These are phyloP conservation scores for Asterella californica DNA, from an alignment of 225 moss, liverwort and hornwort species.

Conservation along the genomic window DNA sequence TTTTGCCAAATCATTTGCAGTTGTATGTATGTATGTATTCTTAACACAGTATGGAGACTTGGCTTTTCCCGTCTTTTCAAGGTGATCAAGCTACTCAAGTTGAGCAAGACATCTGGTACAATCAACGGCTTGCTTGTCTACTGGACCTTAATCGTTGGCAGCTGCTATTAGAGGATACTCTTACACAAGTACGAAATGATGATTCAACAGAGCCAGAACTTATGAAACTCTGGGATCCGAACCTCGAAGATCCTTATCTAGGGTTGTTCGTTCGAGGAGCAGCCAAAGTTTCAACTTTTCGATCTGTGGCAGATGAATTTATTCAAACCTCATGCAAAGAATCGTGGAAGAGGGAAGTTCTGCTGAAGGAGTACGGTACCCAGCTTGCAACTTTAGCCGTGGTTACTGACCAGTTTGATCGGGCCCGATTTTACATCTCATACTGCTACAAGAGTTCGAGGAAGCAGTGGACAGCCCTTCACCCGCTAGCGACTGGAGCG, in stretches of 20 bases:
- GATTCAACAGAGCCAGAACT: slow-evolving; percentile 59
- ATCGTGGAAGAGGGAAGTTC: slow-evolving; percentile 50
- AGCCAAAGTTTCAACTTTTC: slow-evolving; percentile 52
- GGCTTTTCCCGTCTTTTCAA: slow-evolving; percentile 33
- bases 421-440: slow-evolving; percentile 60
- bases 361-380: slow-evolving; percentile 61
- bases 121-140: slow-evolving; percentile 69
- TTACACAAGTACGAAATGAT: slow-evolving; percentile 52
- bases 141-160: slow-evolving; percentile 71
- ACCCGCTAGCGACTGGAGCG: slow-evolving; percentile 68
- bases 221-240: slow-evolving; percentile 63
- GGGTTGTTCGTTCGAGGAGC: slow-evolving; percentile 68
- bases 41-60: background rate
- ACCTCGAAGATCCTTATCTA: slow-evolving; percentile 60
- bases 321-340: slow-evolving; percentile 58
- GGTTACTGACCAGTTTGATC: slow-evolving; percentile 67
- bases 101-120: slow-evolving; percentile 83
- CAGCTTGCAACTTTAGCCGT: slow-evolving; percentile 69
- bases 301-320: slow-evolving; percentile 55
- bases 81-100: slow-evolving; percentile 48
- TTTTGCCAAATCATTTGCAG: background rate
- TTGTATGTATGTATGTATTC: background rate
- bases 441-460: slow-evolving; percentile 67
- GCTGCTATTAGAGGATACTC: slow-evolving; percentile 58
- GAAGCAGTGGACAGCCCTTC: slow-evolving; percentile 72